These are phyloP conservation scores for Yarrowia divulgata DNA, from an alignment of 805 yeast species.

Conservation along the genomic window DNA sequence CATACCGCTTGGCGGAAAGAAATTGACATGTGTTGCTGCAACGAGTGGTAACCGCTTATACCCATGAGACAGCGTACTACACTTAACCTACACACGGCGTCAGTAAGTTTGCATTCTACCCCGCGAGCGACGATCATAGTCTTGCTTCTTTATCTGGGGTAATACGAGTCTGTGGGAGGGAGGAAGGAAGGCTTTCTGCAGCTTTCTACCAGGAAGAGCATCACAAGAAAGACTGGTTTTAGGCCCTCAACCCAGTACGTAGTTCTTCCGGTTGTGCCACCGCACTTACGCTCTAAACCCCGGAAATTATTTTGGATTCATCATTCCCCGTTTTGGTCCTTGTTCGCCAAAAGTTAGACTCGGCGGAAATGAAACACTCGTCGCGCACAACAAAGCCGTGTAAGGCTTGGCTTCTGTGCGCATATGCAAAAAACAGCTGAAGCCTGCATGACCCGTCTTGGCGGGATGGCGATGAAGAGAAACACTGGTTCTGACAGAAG, in stretches of 20 bases:
- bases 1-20: too few relatives aligned
- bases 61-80: too few relatives aligned
- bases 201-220: too few relatives aligned
- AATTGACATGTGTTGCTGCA: too few relatives aligned
- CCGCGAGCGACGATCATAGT: neutral
- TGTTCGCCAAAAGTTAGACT: neutral
- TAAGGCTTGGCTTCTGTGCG: constrained; percentile 36
- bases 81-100: too few relatives aligned
- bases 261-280: too few relatives aligned
- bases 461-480: neutral
- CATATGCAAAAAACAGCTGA: neutral
- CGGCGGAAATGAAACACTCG: constrained; percentile 11
- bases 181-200: neutral
- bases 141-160: constrained; percentile 8
- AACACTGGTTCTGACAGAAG: too few relatives aligned
- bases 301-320: neutral
- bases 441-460: neutral
- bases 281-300: neutral
- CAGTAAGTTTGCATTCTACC: constrained; percentile 3
- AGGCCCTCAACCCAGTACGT: too few relatives aligned
- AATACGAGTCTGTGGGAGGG: neutral
- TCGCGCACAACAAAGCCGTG: constrained; percentile 20
- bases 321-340: neutral
- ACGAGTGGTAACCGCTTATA: too few relatives aligned
- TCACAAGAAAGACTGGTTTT: too few relatives aligned